Evolutionary conservation across 2,329 filamentous ascomycete species (phyloP).

Genomic region (Lizonia empirigonia): DNA sequence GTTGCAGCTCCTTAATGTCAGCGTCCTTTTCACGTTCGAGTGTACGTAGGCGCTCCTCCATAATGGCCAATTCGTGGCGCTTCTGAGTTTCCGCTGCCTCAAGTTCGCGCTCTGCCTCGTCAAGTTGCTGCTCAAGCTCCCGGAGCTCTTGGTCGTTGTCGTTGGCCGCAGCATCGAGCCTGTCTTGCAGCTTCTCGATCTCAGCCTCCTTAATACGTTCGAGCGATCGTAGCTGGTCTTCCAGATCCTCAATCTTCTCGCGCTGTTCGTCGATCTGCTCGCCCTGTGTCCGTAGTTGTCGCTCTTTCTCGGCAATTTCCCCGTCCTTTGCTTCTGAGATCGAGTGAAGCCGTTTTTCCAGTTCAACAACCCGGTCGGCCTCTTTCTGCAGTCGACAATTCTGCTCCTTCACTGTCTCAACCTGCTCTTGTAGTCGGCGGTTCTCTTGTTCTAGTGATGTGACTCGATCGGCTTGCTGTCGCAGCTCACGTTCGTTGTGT

Average conservation of each 20-base stretch:
- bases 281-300: constrained; percentile 36
- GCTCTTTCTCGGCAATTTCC: constrained; percentile 36
- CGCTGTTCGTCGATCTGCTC: constrained; percentile 43
- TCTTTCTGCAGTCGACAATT: constrained; percentile 30
- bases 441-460: constrained; percentile 41
- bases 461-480: constrained; percentile 9
- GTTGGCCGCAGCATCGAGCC: constrained; percentile 48
- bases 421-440: constrained; percentile 35
- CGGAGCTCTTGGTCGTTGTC: constrained; percentile 58
- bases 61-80: constrained; percentile 34
- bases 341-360: constrained; percentile 33
- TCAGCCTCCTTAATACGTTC: constrained; percentile 50
- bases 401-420: constrained; percentile 36
- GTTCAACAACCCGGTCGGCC: constrained; percentile 10
- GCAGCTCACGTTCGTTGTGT: constrained; percentile 10
- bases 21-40: constrained; percentile 46
- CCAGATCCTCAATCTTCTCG: constrained; percentile 42
- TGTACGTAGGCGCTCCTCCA: constrained; percentile 41
- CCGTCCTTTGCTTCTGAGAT: constrained; percentile 31
- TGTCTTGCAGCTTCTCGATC: constrained; percentile 50
- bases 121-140: constrained; percentile 49
- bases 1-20: constrained; percentile 44
- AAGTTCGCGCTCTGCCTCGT: constrained; percentile 42
- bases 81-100: constrained; percentile 35
- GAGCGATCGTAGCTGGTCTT: constrained; percentile 35